Conservation (phyloP, 2,329 filamentous ascomycete species). For the Scedosporium boydii region DNA sequence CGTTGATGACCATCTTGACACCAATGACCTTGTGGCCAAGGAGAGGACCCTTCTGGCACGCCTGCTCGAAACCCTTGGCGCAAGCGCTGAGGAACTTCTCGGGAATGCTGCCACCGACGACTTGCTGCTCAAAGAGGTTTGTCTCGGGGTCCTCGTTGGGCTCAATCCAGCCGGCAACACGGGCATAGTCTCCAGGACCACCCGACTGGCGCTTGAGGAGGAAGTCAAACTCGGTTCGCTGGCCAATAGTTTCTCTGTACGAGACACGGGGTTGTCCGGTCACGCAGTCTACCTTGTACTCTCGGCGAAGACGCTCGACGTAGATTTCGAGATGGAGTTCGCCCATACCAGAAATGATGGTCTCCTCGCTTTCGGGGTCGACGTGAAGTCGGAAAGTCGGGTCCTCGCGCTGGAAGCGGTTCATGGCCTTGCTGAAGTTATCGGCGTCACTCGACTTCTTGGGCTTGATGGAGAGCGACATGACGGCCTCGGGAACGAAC, state of each 20-base stretch:
- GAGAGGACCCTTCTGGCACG: conserved; percentile 78
- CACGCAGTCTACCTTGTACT: conserved; percentile 92
- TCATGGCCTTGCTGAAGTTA: conserved; percentile 98
- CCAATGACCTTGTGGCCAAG: conserved; percentile 91
- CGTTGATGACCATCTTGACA: conserved; percentile 82
- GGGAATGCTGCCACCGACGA: conserved; percentile 81
- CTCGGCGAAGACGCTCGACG: conserved; percentile 88
- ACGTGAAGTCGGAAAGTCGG: conserved; percentile 94
- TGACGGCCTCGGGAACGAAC: conserved; percentile 96
- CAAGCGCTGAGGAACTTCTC: conserved; percentile 95
- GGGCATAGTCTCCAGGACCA: conserved; percentile 90
- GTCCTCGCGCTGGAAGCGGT: conserved; percentile 95
- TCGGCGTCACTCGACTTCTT: conserved; percentile 86
- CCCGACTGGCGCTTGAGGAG: conserved; percentile 91
- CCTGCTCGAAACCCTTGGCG: conserved; percentile 82
- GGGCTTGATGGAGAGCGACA: conserved; percentile 93
- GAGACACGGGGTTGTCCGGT: conserved; percentile 96
- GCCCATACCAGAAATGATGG: conserved; percentile 97
- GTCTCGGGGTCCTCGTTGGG: conserved; percentile 63
- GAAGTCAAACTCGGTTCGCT: conserved; percentile 78
- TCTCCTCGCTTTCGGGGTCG: conserved; percentile 87
- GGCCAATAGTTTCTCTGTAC: conserved; percentile 87
- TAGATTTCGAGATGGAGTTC: conserved; percentile 96
- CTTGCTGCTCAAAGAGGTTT: conserved; percentile 79
- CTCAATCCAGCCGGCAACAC: conserved; percentile 86